These are phyloP conservation scores for Camptophora hylomeconis DNA, from an alignment of 2,329 filamentous ascomycete species.

Conservation along the genomic window DNA sequence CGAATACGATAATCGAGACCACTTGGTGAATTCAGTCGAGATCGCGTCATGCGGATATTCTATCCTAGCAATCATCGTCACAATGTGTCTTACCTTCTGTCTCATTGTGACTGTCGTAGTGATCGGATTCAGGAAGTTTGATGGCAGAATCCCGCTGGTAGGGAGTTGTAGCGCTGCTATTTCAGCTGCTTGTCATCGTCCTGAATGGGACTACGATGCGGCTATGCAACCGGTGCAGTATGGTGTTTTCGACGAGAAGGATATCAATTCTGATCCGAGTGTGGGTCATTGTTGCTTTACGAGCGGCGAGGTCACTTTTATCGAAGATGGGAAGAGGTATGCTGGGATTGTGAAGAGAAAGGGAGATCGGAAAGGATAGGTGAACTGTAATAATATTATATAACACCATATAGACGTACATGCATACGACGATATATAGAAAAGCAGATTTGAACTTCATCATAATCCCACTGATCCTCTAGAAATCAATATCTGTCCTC, in stretches of 20 bases:
- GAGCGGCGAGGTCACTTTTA: constrained; percentile 10
- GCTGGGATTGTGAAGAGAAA: constrained; percentile 7
- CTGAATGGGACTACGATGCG: constrained; percentile 13
- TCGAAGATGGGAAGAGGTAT: constrained; percentile 11
- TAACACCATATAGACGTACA: no score
- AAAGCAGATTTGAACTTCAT: no score
- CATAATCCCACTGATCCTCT: no score
- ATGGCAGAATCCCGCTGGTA: constrained; percentile 19
- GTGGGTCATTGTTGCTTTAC: constrained; percentile 18
- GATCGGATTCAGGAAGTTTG: constrained; percentile 12
- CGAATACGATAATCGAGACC: constrained; percentile 10
- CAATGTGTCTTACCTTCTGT: constrained; percentile 7
- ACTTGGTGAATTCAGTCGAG: constrained; percentile 3
- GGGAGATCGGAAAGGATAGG: constrained; percentile 5
- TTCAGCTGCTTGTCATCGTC: constrained; percentile 22
- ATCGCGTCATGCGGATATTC: constrained; percentile 17
- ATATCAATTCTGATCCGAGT: no score
- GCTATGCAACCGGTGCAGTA: constrained; percentile 15
- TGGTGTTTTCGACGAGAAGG: constrained; percentile 10
- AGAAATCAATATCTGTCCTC: no score
- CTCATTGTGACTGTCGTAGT: constrained; percentile 9
- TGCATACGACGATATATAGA: no score
- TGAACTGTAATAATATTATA: no score
- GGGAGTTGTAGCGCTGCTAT: constrained; percentile 23
- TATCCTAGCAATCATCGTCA: constrained; percentile 13